Conservation (phyloP, 2,329 filamentous ascomycete genomes). For the Furcasterigmium sp. region DNA sequence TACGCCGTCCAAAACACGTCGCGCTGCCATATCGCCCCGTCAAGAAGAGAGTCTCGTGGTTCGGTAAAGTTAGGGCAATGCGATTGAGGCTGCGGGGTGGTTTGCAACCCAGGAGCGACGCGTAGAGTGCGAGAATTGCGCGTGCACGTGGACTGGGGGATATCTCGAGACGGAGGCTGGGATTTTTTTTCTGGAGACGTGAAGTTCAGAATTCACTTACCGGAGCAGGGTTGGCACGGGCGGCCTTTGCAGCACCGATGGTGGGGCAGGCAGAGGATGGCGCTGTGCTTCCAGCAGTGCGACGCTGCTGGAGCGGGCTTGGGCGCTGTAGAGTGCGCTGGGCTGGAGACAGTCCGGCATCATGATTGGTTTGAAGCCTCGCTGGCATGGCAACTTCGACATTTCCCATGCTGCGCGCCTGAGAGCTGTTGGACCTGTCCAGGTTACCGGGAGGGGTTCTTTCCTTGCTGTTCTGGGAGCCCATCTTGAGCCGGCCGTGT, state of each 20-base stretch:
- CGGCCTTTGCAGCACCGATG: neutral
- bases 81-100: neutral
- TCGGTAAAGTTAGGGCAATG: too few species aligned
- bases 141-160: neutral
- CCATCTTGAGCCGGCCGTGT: too few species aligned
- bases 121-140: neutral
- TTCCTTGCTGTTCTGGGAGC: too few species aligned
- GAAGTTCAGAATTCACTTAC: neutral
- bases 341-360: too few species aligned
- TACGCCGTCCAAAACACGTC: conserved; percentile 10
- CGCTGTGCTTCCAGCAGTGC: neutral
- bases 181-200: conserved; percentile 1
- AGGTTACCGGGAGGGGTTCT: too few species aligned
- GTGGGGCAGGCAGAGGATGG: neutral
- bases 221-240: neutral
- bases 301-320: too few species aligned
- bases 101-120: neutral
- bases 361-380: too few species aligned
- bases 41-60: neutral
- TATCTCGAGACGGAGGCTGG: neutral
- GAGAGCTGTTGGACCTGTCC: too few species aligned
- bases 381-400: too few species aligned
- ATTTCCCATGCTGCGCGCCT: too few species aligned
- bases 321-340: too few species aligned
- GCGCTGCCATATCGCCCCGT: conserved; percentile 1